A percentile compares a stretch with the other conserved stretches of the same genome.
These are phyloP conservation scores for Nectriaceae sp. DNA, from an alignment of 2,329 filamentous ascomycete species.

Conservation along the genomic window DNA sequence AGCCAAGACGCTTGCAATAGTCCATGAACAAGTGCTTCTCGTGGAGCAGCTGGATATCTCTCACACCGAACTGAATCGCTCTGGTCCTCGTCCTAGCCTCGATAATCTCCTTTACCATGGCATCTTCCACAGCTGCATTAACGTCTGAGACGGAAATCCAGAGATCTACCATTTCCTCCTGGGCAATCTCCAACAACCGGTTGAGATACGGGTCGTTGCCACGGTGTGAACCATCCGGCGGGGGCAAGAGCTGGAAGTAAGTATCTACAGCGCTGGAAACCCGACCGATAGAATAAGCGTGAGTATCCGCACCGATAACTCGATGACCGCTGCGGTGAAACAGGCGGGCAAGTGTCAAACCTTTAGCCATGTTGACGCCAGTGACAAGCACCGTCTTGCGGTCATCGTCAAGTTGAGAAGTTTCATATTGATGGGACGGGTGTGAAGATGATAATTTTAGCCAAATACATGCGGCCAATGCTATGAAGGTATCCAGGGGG, in stretches of 20 bases:
- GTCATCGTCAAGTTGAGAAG: background rate
- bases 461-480: constrained; percentile 37
- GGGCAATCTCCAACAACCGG: constrained; percentile 59
- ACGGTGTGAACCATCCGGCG: constrained; percentile 10
- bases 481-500: constrained; percentile 47
- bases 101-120: constrained; percentile 61
- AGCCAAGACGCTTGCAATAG: constrained; percentile 53
- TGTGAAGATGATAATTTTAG: background rate
- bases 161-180: constrained; percentile 62
- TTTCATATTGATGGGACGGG: background rate
- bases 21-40: constrained; percentile 67
- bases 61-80: constrained; percentile 63
- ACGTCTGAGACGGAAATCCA: constrained; percentile 78
- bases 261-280: constrained; percentile 57
- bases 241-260: constrained; percentile 52
- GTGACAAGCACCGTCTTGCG: constrained; percentile 65
- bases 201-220: constrained; percentile 54
- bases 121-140: constrained; percentile 66
- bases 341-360: constrained; percentile 64
- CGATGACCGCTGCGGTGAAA: constrained; percentile 66
- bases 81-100: constrained; percentile 59
- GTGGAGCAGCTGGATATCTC: constrained; percentile 59
- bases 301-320: constrained; percentile 72
- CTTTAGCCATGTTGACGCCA: constrained; percentile 72
- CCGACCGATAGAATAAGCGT: constrained; percentile 53